Percentiles rank a stretch among this genome's conserved stretches.
These are phyloP conservation scores for Nothopassalora personata DNA, from an alignment of 2,329 filamentous ascomycete genomes.

Conservation along the genomic window DNA sequence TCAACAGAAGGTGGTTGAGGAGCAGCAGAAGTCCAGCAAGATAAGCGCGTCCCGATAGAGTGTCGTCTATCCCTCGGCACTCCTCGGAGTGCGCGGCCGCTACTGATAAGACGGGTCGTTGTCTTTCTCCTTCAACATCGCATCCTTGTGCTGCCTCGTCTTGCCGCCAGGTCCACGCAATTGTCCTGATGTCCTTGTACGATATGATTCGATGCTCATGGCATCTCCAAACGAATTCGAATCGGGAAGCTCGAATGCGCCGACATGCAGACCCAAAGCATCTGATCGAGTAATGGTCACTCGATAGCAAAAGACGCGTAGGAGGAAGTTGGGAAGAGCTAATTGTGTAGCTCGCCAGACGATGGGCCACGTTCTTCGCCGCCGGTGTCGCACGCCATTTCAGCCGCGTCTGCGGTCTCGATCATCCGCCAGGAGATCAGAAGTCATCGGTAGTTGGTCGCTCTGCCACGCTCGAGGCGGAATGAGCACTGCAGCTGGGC, in stretches of 20 bases:
- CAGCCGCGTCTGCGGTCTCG: neutral
- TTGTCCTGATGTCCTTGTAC: neutral
- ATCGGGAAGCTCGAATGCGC: neutral
- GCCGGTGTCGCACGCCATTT: neutral
- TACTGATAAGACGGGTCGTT: neutral
- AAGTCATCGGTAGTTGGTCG: neutral
- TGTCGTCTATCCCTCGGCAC: neutral
- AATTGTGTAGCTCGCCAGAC: neutral
- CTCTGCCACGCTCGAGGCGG: neutral
- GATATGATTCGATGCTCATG: neutral
- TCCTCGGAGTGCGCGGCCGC: neutral
- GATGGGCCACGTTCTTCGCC: neutral
- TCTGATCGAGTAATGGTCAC: constrained; percentile 21
- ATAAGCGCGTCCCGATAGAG: constrained; percentile 1
- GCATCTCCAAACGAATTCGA: neutral
- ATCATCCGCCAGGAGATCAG: neutral
- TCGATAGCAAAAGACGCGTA: constrained; percentile 10
- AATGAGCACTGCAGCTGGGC: neutral
- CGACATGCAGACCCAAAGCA: constrained; percentile 2
- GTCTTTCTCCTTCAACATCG: neutral
- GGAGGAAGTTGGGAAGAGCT: neutral
- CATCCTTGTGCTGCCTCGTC: neutral
- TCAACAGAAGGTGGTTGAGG: neutral
- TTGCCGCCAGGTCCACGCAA: neutral
- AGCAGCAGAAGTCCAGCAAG: neutral